phyloP scores from a whole-genome alignment of 2,329 filamentous ascomycete species.

The Chlorencoelia australis region DNA sequence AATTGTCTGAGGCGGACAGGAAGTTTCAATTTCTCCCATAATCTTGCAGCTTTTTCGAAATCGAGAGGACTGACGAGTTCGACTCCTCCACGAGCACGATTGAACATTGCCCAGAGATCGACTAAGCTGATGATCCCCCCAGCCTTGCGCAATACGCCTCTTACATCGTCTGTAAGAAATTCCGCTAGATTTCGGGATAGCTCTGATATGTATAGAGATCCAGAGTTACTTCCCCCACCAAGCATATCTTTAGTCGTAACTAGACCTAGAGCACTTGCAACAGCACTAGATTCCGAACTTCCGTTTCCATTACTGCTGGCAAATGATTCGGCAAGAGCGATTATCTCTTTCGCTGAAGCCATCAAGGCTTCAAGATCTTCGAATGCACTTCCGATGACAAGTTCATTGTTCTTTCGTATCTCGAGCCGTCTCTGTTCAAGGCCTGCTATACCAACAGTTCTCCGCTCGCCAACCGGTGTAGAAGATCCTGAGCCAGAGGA shows the following conservation, averaged over 20 bases:
- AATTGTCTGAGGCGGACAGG: constrained; percentile 82
- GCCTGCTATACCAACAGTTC: constrained; percentile 80
- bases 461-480: constrained; percentile 31
- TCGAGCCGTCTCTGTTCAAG: constrained; percentile 78
- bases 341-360: constrained; percentile 93
- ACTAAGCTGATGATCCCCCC: constrained; percentile 85
- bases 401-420: constrained; percentile 82
- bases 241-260: constrained; percentile 95
- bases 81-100: constrained; percentile 82
- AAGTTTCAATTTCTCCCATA: constrained; percentile 82
- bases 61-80: constrained; percentile 88
- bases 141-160: constrained; percentile 66
- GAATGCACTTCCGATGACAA: constrained; percentile 87
- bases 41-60: constrained; percentile 76
- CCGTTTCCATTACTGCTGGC: constrained; percentile 48
- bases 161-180: constrained; percentile 76
- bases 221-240: constrained; percentile 59
- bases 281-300: constrained; percentile 58
- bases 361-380: constrained; percentile 94
- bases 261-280: constrained; percentile 74
- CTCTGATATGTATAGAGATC: constrained; percentile 83
- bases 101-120: constrained; percentile 91
- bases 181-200: constrained; percentile 77
- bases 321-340: constrained; percentile 84
- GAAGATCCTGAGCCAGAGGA: constrained; percentile 26